Evolutionary conservation across 2,329 filamentous ascomycete genomes (phyloP), one percentile per base, ranked within the genome.

Genomic region (Coniochaeta pulveracea): DNA sequence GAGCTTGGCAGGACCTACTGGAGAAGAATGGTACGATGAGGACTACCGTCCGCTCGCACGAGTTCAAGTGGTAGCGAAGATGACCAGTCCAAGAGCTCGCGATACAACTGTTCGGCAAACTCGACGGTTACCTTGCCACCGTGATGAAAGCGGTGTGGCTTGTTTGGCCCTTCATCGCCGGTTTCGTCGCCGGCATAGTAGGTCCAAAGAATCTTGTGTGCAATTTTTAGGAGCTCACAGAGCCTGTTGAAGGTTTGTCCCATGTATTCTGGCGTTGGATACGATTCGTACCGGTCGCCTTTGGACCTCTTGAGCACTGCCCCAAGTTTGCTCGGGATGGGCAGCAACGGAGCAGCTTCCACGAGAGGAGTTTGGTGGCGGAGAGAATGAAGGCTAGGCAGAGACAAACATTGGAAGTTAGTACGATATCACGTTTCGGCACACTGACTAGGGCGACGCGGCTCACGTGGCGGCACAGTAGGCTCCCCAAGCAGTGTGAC

Each of bases 211-310:
- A 31, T 11, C 11, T 21, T 31, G 18, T 31, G 28, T 8, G 28
- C 28, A 10, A 31, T 31, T 11, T 15, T 17, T n/a, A 22, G 22
- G 28, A 31, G 28, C 28, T 31, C 28, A 14, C 28, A 31, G 28
- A 31, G 28, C 28, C 22, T 31, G 15, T 31, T 21, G 18, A 31
- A 31, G n/a, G 28, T 31, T 14, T 22, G 28, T 3, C 28, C 28
- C n/a, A 16, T 16, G 11, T 21, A 19, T 11, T n/a, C 16, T 18
- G 27, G 18, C 28, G 22, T 31, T 17, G 28, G 28, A 21, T 31
- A 31, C 19, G 28, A 31, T 4, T 31, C 28, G 28, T 21, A 31
- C 11, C 11, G 19, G 6, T 31, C n/a, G 3, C 28, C 28, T 12
- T n/a, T 31, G 18, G 10, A 19, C 28, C 28, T 17, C 5, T 6